Base-by-base conservation (phyloP, 306 rosid species). In the Prunus padus region DNA sequence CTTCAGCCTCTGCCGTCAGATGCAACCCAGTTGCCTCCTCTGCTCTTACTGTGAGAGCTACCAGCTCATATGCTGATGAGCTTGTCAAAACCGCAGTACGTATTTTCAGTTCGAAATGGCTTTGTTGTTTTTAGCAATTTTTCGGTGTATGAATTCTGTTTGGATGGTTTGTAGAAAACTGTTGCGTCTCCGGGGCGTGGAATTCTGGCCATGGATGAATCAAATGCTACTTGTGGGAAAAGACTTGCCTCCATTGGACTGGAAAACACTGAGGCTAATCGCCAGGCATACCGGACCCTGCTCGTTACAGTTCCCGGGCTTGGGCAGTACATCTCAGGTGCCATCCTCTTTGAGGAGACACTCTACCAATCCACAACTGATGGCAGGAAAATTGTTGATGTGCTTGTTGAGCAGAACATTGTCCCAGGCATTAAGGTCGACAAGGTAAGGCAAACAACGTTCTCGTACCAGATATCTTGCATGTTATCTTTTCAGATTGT, bases 171-270 rank as follows among this genome's bases (percentile, higher is more conserved):
- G 40, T 79, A 93, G 98, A 93, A 93, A 93, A 83, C 84, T 4
- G 78, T 93, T 20, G 96, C 98, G 3, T 90, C 96, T 2, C 96
- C 98, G 2, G 98, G 96, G 64, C 96, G 95, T 74, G 98, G 98
- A 25, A 93, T 93, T 55, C 80, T 93, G 94, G 98, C 98, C 26
- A 93, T 93, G 98, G 98, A 93, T 44, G 98, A 93, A 83, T 93
- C 98, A 0, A 93, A 93, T 69, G 98, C 98, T 11, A 93, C 98
- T 16, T 87, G 93, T 28, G 98, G 98, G 68, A 93, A 93, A 89
- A 92, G 98, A 73, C 78, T 93, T 74, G 98, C 95, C 19, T 93
- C 98, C 19, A 90, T 93, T 64, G 98, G 98, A 61, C 60, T 93
- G n/a, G 98, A 93, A 86, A 93, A 93, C 91, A 93, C 98, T 0